Evolutionary conservation across 2,329 filamentous ascomycete species (phyloP), one percentile per base, ranked within the genome.

Genomic region (Fusarium sp.): DNA sequence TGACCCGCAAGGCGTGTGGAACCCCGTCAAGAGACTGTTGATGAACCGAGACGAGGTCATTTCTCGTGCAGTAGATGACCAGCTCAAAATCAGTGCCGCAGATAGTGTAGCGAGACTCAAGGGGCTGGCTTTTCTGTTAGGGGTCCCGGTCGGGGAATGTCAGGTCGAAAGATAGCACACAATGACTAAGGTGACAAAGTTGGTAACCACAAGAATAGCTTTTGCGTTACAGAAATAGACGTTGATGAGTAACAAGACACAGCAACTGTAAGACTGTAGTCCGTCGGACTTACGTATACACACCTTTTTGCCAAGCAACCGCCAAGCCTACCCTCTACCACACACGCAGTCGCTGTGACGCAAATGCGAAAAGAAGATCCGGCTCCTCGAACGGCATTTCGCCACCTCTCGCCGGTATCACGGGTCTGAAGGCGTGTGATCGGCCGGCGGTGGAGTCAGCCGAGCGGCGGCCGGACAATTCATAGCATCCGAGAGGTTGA

Each of bases 71-170:
- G 74, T 74, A 13, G 70, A 40, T 18, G 29, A 67, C 22, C 67
- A 70, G 24, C 62, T 81, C 22, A 70, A 65, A 34, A 73, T 79
- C 29, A 73, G 72, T 2, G 75, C 76, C 6, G 71, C 70, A 5
- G 80, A 81, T 67, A 47, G 27, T 3, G 24, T 67, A 64, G 79
- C 79, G 2, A 73, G 70, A 27, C 50, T 72, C 3, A 77, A 77
- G 66, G 79, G 79, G 3, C 50, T 80, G 57, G 68, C 74, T 11
- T 50, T 54, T 20, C 40, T 80, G 4, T 37, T 78, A 16, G 79
- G 78, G 6, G 63, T 80, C 38, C 78, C 79, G 5, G 62, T 68
- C 20, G 56, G 35, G 14, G 35, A 42, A 7, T 71, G 71, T 38
- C 27, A 37, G 27, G 31, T 22, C 34, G 64, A 35, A 27, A 54